Conservation (phyloP, 208 protist genomes). For the Wallacemonas rigidus region DNA sequence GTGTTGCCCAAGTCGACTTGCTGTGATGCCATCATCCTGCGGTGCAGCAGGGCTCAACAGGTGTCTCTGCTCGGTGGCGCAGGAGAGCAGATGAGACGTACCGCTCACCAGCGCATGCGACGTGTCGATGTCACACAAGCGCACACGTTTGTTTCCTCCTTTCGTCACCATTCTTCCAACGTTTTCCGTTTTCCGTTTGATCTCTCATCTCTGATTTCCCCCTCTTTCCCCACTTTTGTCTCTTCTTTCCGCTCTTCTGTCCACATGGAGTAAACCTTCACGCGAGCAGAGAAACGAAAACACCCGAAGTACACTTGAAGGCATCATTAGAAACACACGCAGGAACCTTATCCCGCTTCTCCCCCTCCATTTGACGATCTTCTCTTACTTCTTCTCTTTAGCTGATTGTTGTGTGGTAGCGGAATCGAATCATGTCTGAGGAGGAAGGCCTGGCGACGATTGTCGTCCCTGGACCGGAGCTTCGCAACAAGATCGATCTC, state of each 20-base stretch:
- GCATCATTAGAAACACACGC: background rate
- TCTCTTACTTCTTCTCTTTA: constrained; percentile 14
- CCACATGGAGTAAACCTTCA: too few species aligned
- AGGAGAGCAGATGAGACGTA: too few species aligned
- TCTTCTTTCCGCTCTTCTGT: background rate
- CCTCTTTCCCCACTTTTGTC: background rate
- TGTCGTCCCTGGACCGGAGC: constrained; percentile 80
- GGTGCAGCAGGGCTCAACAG: too few species aligned
- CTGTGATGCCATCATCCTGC: too few species aligned
- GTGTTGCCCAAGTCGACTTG: too few species aligned
- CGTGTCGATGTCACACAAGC: too few species aligned
- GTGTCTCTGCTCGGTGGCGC: too few species aligned
- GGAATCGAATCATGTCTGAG: constrained; percentile 37
- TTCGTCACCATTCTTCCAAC: too few species aligned
- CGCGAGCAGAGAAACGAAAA: background rate
- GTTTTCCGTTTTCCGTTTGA: background rate
- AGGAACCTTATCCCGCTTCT: background rate
- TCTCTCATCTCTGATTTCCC: background rate
- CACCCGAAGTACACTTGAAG: background rate
- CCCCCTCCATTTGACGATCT: background rate
- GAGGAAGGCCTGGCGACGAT: constrained; percentile 65
- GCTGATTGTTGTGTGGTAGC: background rate
- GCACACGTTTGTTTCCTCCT: too few species aligned
- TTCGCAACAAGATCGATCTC: constrained; percentile 73
- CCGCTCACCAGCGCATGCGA: too few species aligned